These are phyloP conservation scores for Sporothrix schenckii DNA, from an alignment of 2,329 filamentous ascomycete genomes.

Conservation along the genomic window DNA sequence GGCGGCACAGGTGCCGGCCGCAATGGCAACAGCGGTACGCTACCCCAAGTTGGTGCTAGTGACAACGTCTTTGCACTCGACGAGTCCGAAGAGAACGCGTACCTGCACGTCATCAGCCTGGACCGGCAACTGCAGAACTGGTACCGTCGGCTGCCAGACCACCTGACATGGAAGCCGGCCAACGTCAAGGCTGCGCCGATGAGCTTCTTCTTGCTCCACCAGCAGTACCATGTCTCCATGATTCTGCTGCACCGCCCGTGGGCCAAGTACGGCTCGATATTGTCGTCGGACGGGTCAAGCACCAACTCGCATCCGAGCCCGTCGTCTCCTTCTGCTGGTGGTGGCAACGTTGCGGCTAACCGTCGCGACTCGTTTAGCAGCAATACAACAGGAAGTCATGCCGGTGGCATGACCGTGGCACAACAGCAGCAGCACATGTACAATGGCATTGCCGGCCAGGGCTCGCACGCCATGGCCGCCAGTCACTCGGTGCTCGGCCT, in stretches of 20 bases:
- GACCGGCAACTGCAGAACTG: conserved; percentile 59
- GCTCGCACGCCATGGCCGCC: conserved; percentile 26
- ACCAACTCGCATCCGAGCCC: conserved; percentile 44
- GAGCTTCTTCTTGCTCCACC: conserved; percentile 59
- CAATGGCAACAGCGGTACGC: not conserved
- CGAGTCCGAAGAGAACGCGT: conserved; percentile 51
- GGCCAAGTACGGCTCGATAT: conserved; percentile 52
- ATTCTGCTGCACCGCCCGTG: conserved; percentile 58
- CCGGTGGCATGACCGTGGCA: conserved; percentile 9
- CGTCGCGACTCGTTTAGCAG: conserved; percentile 30
- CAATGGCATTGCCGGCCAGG: conserved; percentile 2
- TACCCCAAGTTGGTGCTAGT: conserved; percentile 35
- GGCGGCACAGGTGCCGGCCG: conserved; percentile 3
- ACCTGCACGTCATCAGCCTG: conserved; percentile 54
- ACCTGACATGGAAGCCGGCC: conserved; percentile 53
- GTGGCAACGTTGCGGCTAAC: not conserved
- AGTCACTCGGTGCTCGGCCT: conserved; percentile 38
- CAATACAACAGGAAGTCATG: not conserved
- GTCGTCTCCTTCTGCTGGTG: conserved; percentile 3
- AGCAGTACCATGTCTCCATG: conserved; percentile 58
- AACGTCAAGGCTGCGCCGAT: conserved; percentile 55
- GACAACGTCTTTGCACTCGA: conserved; percentile 40
- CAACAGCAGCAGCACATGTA: conserved; percentile 22
- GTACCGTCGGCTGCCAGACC: conserved; percentile 56
- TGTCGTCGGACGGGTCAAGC: conserved; percentile 42